A percentile compares a stretch with the other conserved stretches of the same genome.
Evolutionary conservation across 805 yeast species (phyloP).

Genomic region (Wickerhamiella brachini): DNA sequence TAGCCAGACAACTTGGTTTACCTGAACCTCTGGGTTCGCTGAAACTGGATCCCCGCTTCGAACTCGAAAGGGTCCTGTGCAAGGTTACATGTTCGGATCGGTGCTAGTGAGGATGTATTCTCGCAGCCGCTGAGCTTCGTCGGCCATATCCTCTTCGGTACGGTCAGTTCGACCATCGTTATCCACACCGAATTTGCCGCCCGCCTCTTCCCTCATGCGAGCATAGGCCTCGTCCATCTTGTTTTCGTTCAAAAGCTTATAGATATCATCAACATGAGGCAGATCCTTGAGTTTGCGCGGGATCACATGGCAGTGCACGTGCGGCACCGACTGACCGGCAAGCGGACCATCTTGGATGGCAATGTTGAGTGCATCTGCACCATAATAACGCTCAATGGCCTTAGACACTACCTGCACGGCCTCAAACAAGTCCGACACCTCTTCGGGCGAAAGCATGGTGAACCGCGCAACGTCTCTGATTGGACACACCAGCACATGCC

Average conservation of each 20-base stretch:
- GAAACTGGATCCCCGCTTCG: slow-evolving; percentile 9
- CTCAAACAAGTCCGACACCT: slow-evolving; percentile 57
- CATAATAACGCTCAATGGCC: slow-evolving; percentile 51
- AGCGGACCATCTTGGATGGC: slow-evolving; percentile 95
- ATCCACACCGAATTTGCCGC: slow-evolving; percentile 19
- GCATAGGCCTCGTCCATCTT: slow-evolving; percentile 36
- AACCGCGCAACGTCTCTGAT: slow-evolving; percentile 51
- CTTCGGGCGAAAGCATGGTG: slow-evolving; percentile 57
- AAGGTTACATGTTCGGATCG: slow-evolving; percentile 8
- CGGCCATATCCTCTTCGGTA: slow-evolving; percentile 47
- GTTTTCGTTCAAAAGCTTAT: slow-evolving; percentile 43
- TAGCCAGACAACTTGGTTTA: too few relatives aligned
- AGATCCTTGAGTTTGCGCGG: slow-evolving; percentile 54
- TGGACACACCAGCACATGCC: slow-evolving; percentile 86
- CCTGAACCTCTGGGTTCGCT: too few relatives aligned
- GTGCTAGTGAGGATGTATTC: slow-evolving; percentile 16
- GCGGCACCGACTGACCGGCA: slow-evolving; percentile 95
- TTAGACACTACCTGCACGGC: slow-evolving; percentile 59
- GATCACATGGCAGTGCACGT: slow-evolving; percentile 83
- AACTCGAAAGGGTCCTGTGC: too few relatives aligned
- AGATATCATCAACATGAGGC: slow-evolving; percentile 61
- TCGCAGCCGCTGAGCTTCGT: slow-evolving; percentile 49
- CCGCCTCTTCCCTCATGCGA: slow-evolving; percentile 20
- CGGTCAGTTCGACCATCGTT: slow-evolving; percentile 49
- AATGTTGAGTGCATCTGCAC: slow-evolving; percentile 74